Percentiles rank a stretch among this genome's conserved stretches.
These are phyloP conservation scores for Pleurotus salmoneostramineus DNA, from an alignment of 768 basidiomycete genomes.

Conservation along the genomic window DNA sequence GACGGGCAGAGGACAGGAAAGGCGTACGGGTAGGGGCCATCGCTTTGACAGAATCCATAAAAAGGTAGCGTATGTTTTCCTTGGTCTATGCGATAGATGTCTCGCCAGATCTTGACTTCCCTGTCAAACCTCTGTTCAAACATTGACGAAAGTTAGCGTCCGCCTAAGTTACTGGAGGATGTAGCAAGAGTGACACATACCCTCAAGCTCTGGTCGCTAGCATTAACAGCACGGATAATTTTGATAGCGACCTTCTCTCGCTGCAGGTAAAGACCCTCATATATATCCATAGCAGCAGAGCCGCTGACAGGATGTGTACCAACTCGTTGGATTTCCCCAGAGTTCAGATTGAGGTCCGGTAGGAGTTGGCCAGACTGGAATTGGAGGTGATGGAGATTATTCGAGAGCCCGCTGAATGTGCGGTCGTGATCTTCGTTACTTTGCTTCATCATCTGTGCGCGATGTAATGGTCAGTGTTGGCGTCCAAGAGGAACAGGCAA, in stretches of 20 bases:
- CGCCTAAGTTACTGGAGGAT: background rate
- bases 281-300: slow-evolving; percentile 50
- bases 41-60: slow-evolving; percentile 52
- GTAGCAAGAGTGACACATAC: slow-evolving; percentile 22
- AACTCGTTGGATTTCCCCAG: slow-evolving; percentile 48
- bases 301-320: slow-evolving; percentile 48
- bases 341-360: slow-evolving; percentile 44
- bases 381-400: slow-evolving; percentile 49
- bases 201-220: slow-evolving; percentile 37
- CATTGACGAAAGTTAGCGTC: background rate
- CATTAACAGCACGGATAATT: slow-evolving; percentile 46
- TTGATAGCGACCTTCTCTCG: slow-evolving; percentile 57
- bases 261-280: slow-evolving; percentile 49
- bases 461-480: background rate
- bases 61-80: slow-evolving; percentile 54
- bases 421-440: slow-evolving; percentile 24
- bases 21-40: slow-evolving; percentile 52
- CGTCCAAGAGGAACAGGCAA: no score
- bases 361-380: slow-evolving; percentile 40
- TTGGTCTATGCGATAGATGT: slow-evolving; percentile 31
- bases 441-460: slow-evolving; percentile 26
- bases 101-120: slow-evolving; percentile 47
- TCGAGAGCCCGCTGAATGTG: slow-evolving; percentile 39
- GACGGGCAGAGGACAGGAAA: background rate
- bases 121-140: slow-evolving; percentile 40